Conservation (phyloP, 768 basidiomycete genomes). For the Amanita exitialis region DNA sequence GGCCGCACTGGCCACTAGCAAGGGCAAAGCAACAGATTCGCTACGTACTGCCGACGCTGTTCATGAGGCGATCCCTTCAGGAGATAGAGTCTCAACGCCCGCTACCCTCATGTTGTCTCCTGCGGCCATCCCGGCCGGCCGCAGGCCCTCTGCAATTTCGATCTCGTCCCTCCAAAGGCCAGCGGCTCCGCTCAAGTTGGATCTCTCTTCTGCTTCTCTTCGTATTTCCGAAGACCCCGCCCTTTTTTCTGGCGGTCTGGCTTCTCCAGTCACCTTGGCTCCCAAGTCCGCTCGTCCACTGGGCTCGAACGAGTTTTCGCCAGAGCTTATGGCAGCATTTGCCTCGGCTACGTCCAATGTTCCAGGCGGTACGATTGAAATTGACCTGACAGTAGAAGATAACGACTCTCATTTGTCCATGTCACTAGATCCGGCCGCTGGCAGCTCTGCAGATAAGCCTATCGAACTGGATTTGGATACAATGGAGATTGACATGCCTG, state of each 20-base stretch:
- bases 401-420: slow-evolving; percentile 14
- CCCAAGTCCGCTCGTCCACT: slow-evolving; percentile 66
- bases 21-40: slow-evolving; percentile 13
- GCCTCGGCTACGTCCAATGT: slow-evolving; percentile 31
- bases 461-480: slow-evolving; percentile 69
- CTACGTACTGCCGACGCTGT: neutral
- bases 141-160: slow-evolving; percentile 71
- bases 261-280: slow-evolving; percentile 75
- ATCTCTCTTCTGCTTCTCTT: slow-evolving; percentile 61
- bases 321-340: slow-evolving; percentile 60
- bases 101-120: slow-evolving; percentile 17
- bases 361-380: slow-evolving; percentile 29
- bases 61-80: neutral
- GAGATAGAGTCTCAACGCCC: neutral
- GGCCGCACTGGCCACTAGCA: slow-evolving; percentile 8
- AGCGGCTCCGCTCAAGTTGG: slow-evolving; percentile 64
- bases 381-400: slow-evolving; percentile 49
- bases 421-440: slow-evolving; percentile 26
- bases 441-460: slow-evolving; percentile 69
- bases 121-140: slow-evolving; percentile 22
- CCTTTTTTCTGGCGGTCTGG: slow-evolving; percentile 47
- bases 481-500: slow-evolving; percentile 57
- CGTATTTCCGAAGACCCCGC: slow-evolving; percentile 52
- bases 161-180: slow-evolving; percentile 73
- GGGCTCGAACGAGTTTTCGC: slow-evolving; percentile 42